Evolutionary conservation across 192 early-diverging fungal species (phyloP).

Genomic region (Coemansia sp.): DNA sequence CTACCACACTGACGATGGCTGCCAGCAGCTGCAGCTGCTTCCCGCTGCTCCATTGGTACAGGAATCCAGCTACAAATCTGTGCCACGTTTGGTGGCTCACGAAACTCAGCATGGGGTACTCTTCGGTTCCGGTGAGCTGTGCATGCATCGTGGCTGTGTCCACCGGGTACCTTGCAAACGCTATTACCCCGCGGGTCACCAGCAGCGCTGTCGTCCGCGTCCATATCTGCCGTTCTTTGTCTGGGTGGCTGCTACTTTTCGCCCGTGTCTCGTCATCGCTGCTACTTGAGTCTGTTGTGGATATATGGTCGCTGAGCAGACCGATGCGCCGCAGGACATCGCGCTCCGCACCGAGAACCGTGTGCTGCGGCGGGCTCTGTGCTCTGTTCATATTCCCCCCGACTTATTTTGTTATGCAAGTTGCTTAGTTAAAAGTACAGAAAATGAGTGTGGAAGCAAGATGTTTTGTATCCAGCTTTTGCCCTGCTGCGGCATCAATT

Average conservation of each 20-base stretch:
- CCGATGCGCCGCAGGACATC: slow-evolving; percentile 20
- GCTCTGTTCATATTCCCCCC: no score
- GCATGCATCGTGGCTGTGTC: slow-evolving; percentile 22
- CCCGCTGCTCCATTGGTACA: slow-evolving; percentile 25
- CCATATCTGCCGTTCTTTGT: slow-evolving; percentile 10
- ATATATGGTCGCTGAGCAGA: background rate
- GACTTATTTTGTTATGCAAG: no score
- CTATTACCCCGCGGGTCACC: slow-evolving; percentile 4
- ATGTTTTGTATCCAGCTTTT: background rate
- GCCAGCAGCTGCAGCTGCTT: slow-evolving; percentile 15
- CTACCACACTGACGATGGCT: background rate
- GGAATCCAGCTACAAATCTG: slow-evolving; percentile 12
- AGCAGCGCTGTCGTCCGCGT: slow-evolving; percentile 11
- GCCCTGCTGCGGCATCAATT: no score
- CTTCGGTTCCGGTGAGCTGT: slow-evolving; percentile 15
- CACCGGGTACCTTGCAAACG: slow-evolving; percentile 23
- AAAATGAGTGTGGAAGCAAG: no score
- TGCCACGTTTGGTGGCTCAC: background rate
- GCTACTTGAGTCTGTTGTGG: slow-evolving; percentile 1
- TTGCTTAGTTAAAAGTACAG: no score
- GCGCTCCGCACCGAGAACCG: slow-evolving; percentile 14
- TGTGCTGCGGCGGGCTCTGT: background rate
- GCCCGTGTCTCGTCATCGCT: background rate
- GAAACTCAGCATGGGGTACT: background rate
- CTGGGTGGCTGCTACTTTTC: background rate